Evolutionary conservation across 306 rosid species (phyloP).

Genomic region (Myrica gale): DNA sequence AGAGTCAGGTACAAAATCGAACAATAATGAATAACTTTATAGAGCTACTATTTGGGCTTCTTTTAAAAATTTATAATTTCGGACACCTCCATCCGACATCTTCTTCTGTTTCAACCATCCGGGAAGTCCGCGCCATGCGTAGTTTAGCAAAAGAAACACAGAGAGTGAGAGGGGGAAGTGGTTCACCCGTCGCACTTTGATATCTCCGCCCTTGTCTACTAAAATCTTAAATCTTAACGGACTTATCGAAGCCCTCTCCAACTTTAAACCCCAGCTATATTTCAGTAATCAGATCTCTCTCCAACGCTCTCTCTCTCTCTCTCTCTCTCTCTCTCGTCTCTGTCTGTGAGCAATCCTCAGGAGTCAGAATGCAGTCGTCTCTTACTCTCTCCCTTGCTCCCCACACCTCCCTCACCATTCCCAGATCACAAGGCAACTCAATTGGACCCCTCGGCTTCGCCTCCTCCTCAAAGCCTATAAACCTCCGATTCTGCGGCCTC

Average conservation of each 20-base stretch:
- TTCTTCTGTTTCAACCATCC: too few species aligned
- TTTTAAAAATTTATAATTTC: background rate
- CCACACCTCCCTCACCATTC: slow-evolving; percentile 39
- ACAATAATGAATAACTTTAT: too few species aligned
- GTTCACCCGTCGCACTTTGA: slow-evolving; percentile 68
- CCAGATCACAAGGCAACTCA: slow-evolving; percentile 42
- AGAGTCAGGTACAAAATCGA: too few species aligned
- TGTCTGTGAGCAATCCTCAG: slow-evolving; percentile 1
- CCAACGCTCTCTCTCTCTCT: background rate
- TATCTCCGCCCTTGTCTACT: slow-evolving; percentile 54
- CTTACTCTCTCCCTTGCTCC: slow-evolving; percentile 66
- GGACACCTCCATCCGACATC: background rate
- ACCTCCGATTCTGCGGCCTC: slow-evolving; percentile 85
- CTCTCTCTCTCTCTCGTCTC: slow-evolving; percentile 14
- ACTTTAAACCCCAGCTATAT: background rate
- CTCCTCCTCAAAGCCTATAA: slow-evolving; percentile 36
- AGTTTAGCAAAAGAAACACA: background rate
- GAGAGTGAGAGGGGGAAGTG: slow-evolving; percentile 18
- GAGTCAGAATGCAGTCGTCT: slow-evolving; percentile 84
- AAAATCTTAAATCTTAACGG: slow-evolving; percentile 47
- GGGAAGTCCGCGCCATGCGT: slow-evolving; percentile 10
- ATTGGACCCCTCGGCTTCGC: slow-evolving; percentile 12
- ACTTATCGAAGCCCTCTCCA: slow-evolving; percentile 43
- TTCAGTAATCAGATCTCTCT: slow-evolving; percentile 18
- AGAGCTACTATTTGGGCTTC: too few species aligned